Evolutionary conservation across 108 stramenopile species (phyloP).

Genomic region (Cyclotella atomus): DNA sequence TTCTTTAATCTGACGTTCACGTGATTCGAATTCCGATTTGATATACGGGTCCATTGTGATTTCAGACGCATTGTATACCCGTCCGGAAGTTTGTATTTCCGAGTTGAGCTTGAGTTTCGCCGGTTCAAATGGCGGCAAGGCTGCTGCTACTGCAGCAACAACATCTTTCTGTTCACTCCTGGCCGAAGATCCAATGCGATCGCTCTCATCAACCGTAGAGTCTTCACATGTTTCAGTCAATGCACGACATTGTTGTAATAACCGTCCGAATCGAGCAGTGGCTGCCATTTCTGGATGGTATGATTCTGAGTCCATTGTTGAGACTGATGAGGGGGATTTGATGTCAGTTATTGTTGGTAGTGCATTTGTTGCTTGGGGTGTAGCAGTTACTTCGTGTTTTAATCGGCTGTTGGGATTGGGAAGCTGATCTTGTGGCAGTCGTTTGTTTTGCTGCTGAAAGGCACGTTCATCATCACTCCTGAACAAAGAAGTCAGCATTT

Average conservation of each 20-base stretch:
- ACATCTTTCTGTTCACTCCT: neutral
- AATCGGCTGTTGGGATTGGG: neutral
- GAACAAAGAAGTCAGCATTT: too few relatives aligned
- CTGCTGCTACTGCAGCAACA: neutral
- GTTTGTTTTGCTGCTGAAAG: neutral
- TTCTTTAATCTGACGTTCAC: too few relatives aligned
- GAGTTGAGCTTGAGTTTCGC: neutral
- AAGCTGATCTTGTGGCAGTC: neutral
- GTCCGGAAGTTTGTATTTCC: neutral
- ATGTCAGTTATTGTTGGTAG: neutral
- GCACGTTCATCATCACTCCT: neutral
- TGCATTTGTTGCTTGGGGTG: neutral
- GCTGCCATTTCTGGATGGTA: slow-evolving; percentile 4
- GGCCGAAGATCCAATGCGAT: neutral
- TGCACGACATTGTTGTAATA: slow-evolving; percentile 44
- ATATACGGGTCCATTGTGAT: slow-evolving; percentile 11
- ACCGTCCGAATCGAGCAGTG: slow-evolving; percentile 38
- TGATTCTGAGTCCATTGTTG: slow-evolving; percentile 9
- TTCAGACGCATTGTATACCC: slow-evolving; percentile 7
- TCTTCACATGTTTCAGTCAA: slow-evolving; percentile 35
- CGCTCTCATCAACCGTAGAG: slow-evolving; percentile 1
- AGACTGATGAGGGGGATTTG: slow-evolving; percentile 1
- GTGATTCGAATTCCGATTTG: too few relatives aligned
- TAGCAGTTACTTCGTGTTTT: neutral
- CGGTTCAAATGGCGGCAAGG: neutral